A percentile compares a stretch with the other conserved stretches of the same genome.
phyloP scores from a whole-genome alignment of 2,329 filamentous ascomycete species.

The Aureobasidium sp. region DNA sequence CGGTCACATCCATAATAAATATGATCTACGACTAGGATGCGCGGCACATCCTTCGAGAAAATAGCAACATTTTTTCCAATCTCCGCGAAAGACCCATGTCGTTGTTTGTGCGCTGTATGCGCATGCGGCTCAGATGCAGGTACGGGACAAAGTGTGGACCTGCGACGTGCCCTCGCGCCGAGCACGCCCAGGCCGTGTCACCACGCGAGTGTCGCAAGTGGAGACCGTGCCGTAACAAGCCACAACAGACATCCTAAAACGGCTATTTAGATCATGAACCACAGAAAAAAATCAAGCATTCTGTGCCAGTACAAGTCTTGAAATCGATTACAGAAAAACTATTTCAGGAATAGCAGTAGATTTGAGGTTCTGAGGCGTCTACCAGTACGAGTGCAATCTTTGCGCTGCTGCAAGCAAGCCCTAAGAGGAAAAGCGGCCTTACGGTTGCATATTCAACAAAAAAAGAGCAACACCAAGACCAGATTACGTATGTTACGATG shows the following conservation, averaged over 20 bases:
- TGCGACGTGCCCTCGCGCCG: not conserved
- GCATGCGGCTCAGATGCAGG: not conserved
- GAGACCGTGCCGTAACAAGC: not conserved
- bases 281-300: not conserved
- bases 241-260: not conserved
- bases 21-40: not conserved
- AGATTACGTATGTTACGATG: not conserved
- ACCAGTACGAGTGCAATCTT: not conserved
- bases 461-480: not conserved
- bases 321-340: not conserved
- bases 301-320: no score
- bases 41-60: not conserved
- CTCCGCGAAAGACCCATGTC: not conserved
- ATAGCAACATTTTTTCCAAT: not conserved
- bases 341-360: no score
- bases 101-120: not conserved
- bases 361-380: not conserved
- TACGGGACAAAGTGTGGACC: not conserved
- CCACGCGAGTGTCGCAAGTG: not conserved
- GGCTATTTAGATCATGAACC: not conserved
- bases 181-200: not conserved
- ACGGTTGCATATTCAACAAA: not conserved
- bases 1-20: not conserved
- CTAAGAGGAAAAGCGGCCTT: not conserved
- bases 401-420: not conserved